phyloP scores from a whole-genome alignment of 371 early-diverging fungal species.

The Apophysomyces sp. region DNA sequence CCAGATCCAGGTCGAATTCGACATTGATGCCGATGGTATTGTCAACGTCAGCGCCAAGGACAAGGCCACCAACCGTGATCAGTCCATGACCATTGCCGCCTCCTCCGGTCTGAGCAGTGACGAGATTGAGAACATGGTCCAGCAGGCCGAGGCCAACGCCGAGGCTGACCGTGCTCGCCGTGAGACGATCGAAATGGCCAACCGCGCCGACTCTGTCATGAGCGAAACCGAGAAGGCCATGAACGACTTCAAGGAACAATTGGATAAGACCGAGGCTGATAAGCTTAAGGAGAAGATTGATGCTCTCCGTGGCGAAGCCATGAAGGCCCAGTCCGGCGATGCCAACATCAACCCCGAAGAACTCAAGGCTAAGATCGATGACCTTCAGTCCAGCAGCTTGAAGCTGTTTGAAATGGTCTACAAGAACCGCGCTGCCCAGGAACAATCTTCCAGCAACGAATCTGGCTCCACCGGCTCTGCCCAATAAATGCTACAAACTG shows the following conservation, averaged over 20 bases:
- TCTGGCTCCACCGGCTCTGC: background rate
- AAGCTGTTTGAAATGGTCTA: constrained; percentile 97
- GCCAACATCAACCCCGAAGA: constrained; percentile 62
- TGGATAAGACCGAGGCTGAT: constrained; percentile 78
- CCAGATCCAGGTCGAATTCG: constrained; percentile 95
- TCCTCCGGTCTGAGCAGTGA: constrained; percentile 94
- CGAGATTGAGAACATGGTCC: constrained; percentile 97
- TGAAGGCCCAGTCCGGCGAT: constrained; percentile 68
- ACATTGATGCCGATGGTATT: constrained; percentile 99
- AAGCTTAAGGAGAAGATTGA: constrained; percentile 84
- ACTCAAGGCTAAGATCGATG: constrained; percentile 75
- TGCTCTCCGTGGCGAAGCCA: constrained; percentile 69
- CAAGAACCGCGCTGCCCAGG: constrained; percentile 67
- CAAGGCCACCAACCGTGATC: constrained; percentile 93
- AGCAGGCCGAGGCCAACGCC: constrained; percentile 89
- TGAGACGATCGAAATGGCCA: constrained; percentile 92
- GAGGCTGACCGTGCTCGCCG: constrained; percentile 91
- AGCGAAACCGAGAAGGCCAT: constrained; percentile 93
- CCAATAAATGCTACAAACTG: background rate
- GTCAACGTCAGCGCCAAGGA: constrained; percentile 98
- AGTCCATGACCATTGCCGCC: constrained; percentile 95
- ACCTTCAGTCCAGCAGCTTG: constrained; percentile 83
- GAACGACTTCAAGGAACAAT: constrained; percentile 90
- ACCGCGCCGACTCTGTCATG: constrained; percentile 91
- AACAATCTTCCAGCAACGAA: constrained; percentile 1